Evolutionary conservation across 1,139 yeast genomes (phyloP).

Genomic region (Sugiyamaella grinbergsii): DNA sequence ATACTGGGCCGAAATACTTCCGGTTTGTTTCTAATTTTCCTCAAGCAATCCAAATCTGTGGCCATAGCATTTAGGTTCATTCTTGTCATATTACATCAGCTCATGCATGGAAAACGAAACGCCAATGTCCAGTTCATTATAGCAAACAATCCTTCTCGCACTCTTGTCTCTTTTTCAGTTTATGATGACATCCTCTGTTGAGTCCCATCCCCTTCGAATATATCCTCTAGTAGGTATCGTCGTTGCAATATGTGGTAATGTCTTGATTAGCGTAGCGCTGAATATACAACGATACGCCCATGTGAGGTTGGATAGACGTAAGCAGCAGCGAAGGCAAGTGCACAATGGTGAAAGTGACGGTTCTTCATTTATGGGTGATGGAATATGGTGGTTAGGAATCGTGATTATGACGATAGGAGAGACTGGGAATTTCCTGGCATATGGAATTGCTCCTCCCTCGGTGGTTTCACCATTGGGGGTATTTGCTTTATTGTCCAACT

Average conservation of each 20-base stretch:
- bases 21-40: too few species aligned
- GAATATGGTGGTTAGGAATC: conserved; percentile 48
- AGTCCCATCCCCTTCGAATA: conserved; percentile 8
- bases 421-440: conserved; percentile 49
- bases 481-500: conserved; percentile 49
- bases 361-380: conserved; percentile 27
- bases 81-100: too few species aligned
- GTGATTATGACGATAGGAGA: conserved; percentile 48
- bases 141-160: too few species aligned
- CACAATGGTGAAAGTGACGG: too few species aligned
- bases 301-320: conserved; percentile 28
- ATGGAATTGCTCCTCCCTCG: conserved; percentile 52
- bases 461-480: conserved; percentile 52
- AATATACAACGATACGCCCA: conserved; percentile 47
- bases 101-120: too few species aligned
- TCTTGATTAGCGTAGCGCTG: conserved; percentile 44
- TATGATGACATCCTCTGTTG: too few species aligned
- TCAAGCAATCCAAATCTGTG: too few species aligned
- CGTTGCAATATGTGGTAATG: conserved; percentile 44
- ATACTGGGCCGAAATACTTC: too few species aligned
- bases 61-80: too few species aligned
- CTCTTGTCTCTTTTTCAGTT: too few species aligned
- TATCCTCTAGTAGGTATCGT: conserved; percentile 40
- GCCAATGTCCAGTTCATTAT: too few species aligned
- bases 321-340: too few species aligned